phyloP scores from a whole-genome alignment of 2,329 filamentous ascomycete species.

The Juglanconis juglandina region DNA sequence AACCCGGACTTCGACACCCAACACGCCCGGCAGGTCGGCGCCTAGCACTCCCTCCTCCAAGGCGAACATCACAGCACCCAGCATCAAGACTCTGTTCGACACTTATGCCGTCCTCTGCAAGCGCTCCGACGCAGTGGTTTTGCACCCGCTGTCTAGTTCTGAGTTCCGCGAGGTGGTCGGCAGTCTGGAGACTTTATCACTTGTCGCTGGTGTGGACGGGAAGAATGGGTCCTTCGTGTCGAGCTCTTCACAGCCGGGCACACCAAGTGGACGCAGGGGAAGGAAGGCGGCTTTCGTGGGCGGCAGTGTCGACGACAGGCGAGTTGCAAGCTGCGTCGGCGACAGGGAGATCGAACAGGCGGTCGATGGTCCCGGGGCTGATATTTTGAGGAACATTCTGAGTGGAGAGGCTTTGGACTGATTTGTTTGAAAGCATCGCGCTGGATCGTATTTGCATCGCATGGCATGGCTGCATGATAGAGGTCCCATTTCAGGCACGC shows the following conservation, averaged over 20 bases:
- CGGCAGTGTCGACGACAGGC: constrained; percentile 66
- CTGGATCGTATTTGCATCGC: background rate
- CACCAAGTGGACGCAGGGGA: constrained; percentile 64
- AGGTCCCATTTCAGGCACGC: background rate
- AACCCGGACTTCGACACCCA: constrained; percentile 36
- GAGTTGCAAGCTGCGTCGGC: constrained; percentile 74
- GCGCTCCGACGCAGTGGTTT: constrained; percentile 65
- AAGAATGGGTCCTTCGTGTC: constrained; percentile 65
- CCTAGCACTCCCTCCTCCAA: constrained; percentile 56
- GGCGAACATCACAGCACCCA: constrained; percentile 62
- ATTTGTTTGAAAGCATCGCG: constrained; percentile 1
- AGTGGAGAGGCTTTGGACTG: constrained; percentile 58
- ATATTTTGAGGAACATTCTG: constrained; percentile 61
- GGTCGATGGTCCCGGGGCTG: constrained; percentile 59
- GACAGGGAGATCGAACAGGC: constrained; percentile 74
- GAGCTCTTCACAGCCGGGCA: constrained; percentile 43
- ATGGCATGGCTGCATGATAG: constrained; percentile 5
- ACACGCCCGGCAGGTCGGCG: constrained; percentile 18
- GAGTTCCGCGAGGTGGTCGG: constrained; percentile 93
- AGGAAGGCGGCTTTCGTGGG: constrained; percentile 51
- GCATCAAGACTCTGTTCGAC: constrained; percentile 78
- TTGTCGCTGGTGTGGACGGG: constrained; percentile 68
- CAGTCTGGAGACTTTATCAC: constrained; percentile 81
- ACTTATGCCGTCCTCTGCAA: constrained; percentile 81
- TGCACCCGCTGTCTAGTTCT: constrained; percentile 83